Evolutionary conservation across 208 protist genomes (phyloP), one percentile per base, ranked within the genome.

Genomic region (Leptomonas seymouri): DNA sequence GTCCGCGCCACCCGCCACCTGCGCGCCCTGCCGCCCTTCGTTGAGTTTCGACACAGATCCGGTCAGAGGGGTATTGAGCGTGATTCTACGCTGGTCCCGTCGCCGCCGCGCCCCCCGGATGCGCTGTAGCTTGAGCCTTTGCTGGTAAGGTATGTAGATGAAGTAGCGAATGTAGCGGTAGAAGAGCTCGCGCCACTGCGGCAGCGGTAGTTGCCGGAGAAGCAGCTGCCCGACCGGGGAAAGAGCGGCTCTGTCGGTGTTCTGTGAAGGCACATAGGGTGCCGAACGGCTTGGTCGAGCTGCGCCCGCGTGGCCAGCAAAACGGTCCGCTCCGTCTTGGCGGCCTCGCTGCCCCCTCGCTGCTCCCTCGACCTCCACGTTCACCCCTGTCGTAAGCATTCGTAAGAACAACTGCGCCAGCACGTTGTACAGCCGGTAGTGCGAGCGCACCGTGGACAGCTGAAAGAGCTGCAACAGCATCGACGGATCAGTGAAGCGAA

Each of bases 391-490:
- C n/a, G 27, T 55, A 27, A 65, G 46, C 27, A 65, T 23, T 8
- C 46, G 59, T 20, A 65, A 36, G 11, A 44, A 0, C 30, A 45
- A 31, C 20, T 42, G 0, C 20, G 20, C 7, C 16, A 65, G 18
- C 0, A 3, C 39, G 5, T 25, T 20, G 2, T 9, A n/a, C 20
- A 65, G 45, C 20, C 34, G 36, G 1, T 7, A 0, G 23, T 65
- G 30, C 0, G 30, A 3, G n/a, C 59, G 42, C 1, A 55, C 27
- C 15, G 1, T 15, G 0, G 28, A 6, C 0, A 65, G 16, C 59
- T 65, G 45, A 23, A 65, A 1, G 16, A 53, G 30, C 46, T 54
- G 59, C 59, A 65, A n/a, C 27, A 65, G 59, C 15, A 30, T n/a
- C 12, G 42, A 5, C 7, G 59, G 44, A 23, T 65, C 59, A 8